These are phyloP conservation scores for Zymoseptoria ardabiliae DNA, from an alignment of 2,329 filamentous ascomycete species.

Conservation along the genomic window DNA sequence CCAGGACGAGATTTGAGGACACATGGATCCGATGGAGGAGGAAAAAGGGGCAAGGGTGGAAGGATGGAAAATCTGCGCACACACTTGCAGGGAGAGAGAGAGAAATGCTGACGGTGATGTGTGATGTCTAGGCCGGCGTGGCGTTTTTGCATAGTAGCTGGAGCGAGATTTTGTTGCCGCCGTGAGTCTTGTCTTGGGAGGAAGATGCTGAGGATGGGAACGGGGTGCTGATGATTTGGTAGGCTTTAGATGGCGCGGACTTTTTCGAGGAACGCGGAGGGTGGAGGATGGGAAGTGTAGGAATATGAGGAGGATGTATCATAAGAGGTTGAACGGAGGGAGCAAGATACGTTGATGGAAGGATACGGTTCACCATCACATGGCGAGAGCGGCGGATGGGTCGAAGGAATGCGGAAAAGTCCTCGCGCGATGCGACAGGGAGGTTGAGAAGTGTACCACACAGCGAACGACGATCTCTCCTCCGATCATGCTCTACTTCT, in stretches of 20 bases:
- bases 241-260: constrained; percentile 1
- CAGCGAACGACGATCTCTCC: not conserved
- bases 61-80: too few species aligned
- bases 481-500: not conserved
- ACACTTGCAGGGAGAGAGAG: not conserved
- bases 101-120: constrained; percentile 6
- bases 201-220: not conserved
- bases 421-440: not conserved
- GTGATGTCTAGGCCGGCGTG: constrained; percentile 38
- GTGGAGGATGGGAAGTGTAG: constrained; percentile 3
- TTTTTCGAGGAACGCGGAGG: not conserved
- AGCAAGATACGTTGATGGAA: not conserved
- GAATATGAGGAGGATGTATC: constrained; percentile 1
- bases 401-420: not conserved
- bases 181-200: constrained; percentile 29
- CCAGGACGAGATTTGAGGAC: too few species aligned
- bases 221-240: not conserved
- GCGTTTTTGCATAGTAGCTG: constrained; percentile 48
- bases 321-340: not conserved
- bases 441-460: not conserved
- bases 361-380: not conserved
- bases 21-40: too few species aligned
- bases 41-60: too few species aligned
- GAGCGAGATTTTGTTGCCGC: constrained; percentile 44
- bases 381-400: not conserved